These are phyloP conservation scores for Karstenula rhodostoma DNA, from an alignment of 2,329 filamentous ascomycete species.

Conservation along the genomic window DNA sequence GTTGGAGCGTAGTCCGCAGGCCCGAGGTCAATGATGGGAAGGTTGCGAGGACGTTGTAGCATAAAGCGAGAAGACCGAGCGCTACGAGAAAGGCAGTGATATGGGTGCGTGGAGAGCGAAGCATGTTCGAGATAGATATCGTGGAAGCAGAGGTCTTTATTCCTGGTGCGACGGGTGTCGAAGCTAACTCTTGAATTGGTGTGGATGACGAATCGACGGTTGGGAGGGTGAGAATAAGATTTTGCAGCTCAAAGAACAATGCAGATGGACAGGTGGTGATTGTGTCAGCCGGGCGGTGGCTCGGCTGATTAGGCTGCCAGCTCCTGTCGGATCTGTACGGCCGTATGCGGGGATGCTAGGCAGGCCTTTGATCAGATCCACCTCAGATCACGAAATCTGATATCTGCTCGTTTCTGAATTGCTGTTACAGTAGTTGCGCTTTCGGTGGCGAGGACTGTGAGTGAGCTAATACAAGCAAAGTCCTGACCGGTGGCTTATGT, in stretches of 20 bases:
- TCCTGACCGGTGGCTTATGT: constrained; percentile 2
- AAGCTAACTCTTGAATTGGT: constrained; percentile 4
- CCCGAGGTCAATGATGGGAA: constrained; percentile 23
- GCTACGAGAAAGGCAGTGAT: constrained; percentile 24
- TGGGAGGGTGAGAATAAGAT: neutral
- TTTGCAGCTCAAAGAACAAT: neutral
- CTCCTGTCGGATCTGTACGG: neutral
- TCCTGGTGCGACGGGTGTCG: neutral
- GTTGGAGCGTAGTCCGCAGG: constrained; percentile 5
- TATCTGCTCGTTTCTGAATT: neutral
- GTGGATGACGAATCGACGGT: neutral
- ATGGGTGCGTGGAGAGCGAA: constrained; percentile 1
- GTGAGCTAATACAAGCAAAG: neutral
- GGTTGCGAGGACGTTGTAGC: constrained; percentile 25
- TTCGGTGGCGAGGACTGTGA: neutral
- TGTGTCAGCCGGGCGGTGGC: neutral
- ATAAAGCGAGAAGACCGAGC: constrained; percentile 29
- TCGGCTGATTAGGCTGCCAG: neutral
- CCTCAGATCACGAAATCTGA: neutral
- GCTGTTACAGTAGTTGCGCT: neutral
- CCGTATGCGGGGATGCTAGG: neutral
- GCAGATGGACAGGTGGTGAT: neutral
- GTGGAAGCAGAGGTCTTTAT: neutral
- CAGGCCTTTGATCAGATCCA: neutral
- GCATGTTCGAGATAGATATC: constrained; percentile 1